phyloP scores from a whole-genome alignment of 2,329 filamentous ascomycete species.

The Fusarium mangiferae region DNA sequence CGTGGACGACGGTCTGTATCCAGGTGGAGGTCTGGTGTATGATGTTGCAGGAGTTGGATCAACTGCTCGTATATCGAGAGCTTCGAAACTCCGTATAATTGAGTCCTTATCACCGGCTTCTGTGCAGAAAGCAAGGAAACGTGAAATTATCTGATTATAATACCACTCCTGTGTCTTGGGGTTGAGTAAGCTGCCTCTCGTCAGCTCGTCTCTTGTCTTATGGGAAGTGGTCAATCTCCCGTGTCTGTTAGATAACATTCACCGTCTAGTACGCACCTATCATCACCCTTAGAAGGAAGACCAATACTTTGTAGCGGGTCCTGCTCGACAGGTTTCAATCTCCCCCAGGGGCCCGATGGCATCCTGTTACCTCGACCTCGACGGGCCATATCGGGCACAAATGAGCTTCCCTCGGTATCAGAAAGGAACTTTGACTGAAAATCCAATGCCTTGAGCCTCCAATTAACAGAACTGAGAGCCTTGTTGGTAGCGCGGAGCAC shows the following conservation, averaged over 20 bases:
- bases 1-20: slow-evolving; percentile 4
- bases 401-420: neutral
- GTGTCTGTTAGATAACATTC: neutral
- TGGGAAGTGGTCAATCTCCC: neutral
- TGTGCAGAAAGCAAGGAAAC: slow-evolving; percentile 91
- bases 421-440: neutral
- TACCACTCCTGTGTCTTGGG: slow-evolving; percentile 84
- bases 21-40: slow-evolving; percentile 13
- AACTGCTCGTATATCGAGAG: slow-evolving; percentile 55
- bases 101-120: slow-evolving; percentile 75
- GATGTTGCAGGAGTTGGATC: slow-evolving; percentile 21
- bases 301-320: slow-evolving; percentile 86
- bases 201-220: slow-evolving; percentile 1
- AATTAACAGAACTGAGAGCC: neutral
- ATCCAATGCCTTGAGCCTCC: neutral
- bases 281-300: slow-evolving; percentile 91
- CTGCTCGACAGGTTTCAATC: slow-evolving; percentile 77
- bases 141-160: slow-evolving; percentile 86
- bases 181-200: slow-evolving; percentile 69
- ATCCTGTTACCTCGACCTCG: slow-evolving; percentile 48
- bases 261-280: slow-evolving; percentile 65
- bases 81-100: slow-evolving; percentile 79
- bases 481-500: neutral
- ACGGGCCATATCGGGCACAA: slow-evolving; percentile 41
- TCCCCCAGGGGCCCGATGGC: slow-evolving; percentile 70